Evolutionary conservation across 169 alveolate genomes (phyloP), one percentile per base, ranked within the genome.

Genomic region (Plasmodium fragile): DNA sequence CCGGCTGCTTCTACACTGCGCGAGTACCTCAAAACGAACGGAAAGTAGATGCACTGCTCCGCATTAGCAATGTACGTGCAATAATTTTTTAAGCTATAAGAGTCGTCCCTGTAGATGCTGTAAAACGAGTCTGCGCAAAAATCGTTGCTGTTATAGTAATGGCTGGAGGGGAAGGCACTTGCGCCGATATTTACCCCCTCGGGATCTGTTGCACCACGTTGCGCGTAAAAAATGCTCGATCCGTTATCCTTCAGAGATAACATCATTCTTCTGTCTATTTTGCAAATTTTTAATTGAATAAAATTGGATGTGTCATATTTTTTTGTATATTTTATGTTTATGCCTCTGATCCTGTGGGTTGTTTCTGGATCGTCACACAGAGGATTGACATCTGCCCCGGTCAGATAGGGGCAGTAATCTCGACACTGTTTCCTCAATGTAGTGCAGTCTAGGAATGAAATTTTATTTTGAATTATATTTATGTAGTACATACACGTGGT

Each of bases 21-120:
- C 2, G 77, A 53, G 43, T 84, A 90, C 18, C 25, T 55, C 25
- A 90, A 70, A n/a, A 45, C 3, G 28, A 90, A 70, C 0, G 94
- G 94, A 16, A 87, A 77, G 80, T 87, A 87, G 30, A 87, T 65
- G 81, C 65, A 55, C 71, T 87, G 93, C 36, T 87, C 55, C 43
- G 80, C 36, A 8, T 32, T 32, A 8, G 73, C 34, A 77, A 87
- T 73, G 53, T 75, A 87, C n/a, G 39, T 77, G 45, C 45, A 55
- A 45, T 87, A 87, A n/a, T 59, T 77, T 59, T 53, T 59, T 32
- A 75, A 32, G 81, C 45, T 25, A 55, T 87, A 87, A n/a, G 79
- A 22, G 16, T 71, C 32, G 30, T 87, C 93, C 16, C 80, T 78
- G 28, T 87, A 87, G 78, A 87, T 75, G 59, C 81, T 87, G 69